Evolutionary conservation across 768 basidiomycete species (phyloP), one percentile per base, ranked within the genome.

Genomic region (Pulveroboletus sp.): DNA sequence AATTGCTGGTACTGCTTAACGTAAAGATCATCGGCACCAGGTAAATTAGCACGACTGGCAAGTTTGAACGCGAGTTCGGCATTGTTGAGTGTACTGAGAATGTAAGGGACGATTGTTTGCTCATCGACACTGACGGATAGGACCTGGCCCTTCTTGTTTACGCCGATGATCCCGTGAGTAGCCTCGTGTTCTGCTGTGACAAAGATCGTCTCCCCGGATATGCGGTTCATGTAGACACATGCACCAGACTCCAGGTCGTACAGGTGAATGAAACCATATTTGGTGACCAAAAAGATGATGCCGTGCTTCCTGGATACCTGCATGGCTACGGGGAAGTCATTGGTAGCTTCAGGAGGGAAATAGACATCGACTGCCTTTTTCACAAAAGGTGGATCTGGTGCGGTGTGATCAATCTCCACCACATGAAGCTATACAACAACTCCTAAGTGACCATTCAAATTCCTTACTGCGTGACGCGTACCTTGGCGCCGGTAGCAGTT

Each of bases 221-320:
- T 99, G 56, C 97, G 89, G 79, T 99, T 99, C 97, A 99, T 99
- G 76, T 98, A 99, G 51, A 99, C 84, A 72, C 97, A 98, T 37
- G 91, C 86, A 49, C 94, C 97, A 9, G 93, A 82, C 70, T 99
- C 97, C 55, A 98, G 82, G 70, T 99, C 97, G 70, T 99, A 99
- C 13, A 99, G 80, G 69, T 98, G 97, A 64, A 99, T 98, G 74
- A 99, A 99, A 35, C 97, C 97, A 66, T 92, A 98, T 69, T 99
- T 99, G 47, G 97, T 98, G 65, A 97, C 91, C 49, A 99, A 80
- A 73, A 94, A 99, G 62, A 97, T 75, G 69, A 99, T 92, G 31
- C 97, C 95, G 69, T 97, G 94, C 68, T 91, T 90, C 69, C 87
- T 85, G 34, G 97, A 98, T 31, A 98, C 92, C 66, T 99, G 97